Evolutionary conservation across 768 basidiomycete genomes (phyloP).

Genomic region (Tephrocybe rancida): DNA sequence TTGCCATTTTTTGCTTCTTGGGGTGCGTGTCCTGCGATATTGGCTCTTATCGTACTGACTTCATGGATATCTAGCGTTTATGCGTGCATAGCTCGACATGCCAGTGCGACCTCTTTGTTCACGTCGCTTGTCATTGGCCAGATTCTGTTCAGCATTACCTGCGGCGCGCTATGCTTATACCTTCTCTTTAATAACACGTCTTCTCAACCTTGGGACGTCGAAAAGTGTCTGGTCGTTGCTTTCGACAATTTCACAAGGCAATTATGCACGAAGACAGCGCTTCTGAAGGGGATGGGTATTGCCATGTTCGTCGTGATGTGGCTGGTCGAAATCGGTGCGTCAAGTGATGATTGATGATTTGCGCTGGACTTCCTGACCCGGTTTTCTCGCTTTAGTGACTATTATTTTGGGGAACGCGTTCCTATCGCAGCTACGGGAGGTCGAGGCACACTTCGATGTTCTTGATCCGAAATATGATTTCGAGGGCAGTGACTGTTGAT

Average conservation of each 20-base stretch:
- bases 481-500: constrained; percentile 10
- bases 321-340: constrained; percentile 19
- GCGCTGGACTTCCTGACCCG: too few species aligned
- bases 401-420: constrained; percentile 14
- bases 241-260: constrained; percentile 15
- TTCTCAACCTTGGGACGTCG: constrained; percentile 8
- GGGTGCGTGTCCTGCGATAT: constrained; percentile 16
- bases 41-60: background rate
- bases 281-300: constrained; percentile 13
- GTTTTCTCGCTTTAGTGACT: constrained; percentile 4
- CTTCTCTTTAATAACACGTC: constrained; percentile 23
- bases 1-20: constrained; percentile 16
- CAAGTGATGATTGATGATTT: background rate
- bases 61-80: constrained; percentile 14
- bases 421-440: constrained; percentile 15
- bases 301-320: constrained; percentile 17
- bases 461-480: constrained; percentile 16
- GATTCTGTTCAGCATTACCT: constrained; percentile 27
- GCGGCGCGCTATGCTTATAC: constrained; percentile 29
- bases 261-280: constrained; percentile 13
- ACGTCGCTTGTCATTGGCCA: constrained; percentile 27
- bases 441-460: constrained; percentile 4
- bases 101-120: constrained; percentile 16
- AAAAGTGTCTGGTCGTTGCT: constrained; percentile 8
- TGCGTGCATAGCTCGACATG: constrained; percentile 13